These are phyloP conservation scores for Dactylorhiza incarnata DNA, from an alignment of 106 monocot species.

Conservation along the genomic window DNA sequence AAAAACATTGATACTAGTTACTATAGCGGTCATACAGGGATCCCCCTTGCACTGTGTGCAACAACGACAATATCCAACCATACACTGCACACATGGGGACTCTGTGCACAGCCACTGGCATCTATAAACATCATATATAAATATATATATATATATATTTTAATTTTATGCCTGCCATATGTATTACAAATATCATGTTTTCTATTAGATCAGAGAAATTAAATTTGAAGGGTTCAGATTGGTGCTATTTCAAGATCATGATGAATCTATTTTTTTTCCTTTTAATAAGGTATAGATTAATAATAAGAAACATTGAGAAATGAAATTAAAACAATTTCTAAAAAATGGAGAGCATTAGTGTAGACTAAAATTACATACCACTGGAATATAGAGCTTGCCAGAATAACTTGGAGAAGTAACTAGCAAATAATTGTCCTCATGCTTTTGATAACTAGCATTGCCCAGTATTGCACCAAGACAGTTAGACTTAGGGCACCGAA, in stretches of 20 bases:
- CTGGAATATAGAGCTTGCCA: constrained; percentile 25
- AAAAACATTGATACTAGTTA: background rate
- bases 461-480: constrained; percentile 67
- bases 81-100: too few relatives aligned
- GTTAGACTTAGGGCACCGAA: constrained; percentile 35
- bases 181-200: too few relatives aligned
- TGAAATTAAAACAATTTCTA: background rate
- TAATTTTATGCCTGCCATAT: too few relatives aligned
- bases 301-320: background rate
- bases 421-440: constrained; percentile 19
- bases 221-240: too few relatives aligned
- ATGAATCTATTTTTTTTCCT: too few relatives aligned
- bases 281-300: background rate
- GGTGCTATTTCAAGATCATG: background rate
- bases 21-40: too few relatives aligned
- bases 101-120: too few relatives aligned
- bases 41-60: too few relatives aligned
- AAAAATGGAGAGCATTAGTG: background rate
- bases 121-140: too few relatives aligned
- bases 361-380: constrained; percentile 19
- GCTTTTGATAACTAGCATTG: constrained; percentile 13
- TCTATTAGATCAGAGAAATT: too few relatives aligned
- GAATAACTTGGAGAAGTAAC: constrained; percentile 22
- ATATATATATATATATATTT: too few relatives aligned
- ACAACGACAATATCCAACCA: too few relatives aligned